Conservation (phyloP, 345 rosid genomes). For the Rhizophora mangle region DNA sequence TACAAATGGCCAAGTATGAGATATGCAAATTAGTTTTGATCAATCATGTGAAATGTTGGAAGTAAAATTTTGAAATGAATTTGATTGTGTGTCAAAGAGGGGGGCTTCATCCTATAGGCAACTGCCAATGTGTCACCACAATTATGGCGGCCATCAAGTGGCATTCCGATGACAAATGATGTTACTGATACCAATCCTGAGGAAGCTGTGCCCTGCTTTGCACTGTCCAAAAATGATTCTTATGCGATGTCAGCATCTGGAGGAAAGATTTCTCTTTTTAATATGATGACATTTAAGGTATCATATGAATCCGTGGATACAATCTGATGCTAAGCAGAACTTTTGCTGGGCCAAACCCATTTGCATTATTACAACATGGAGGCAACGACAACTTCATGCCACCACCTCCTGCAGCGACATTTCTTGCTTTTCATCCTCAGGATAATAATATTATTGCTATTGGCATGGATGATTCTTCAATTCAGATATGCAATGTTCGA, state of each 20-base stretch:
- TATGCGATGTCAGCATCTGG: constrained; percentile 95
- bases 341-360: constrained; percentile 4
- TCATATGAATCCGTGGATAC: constrained; percentile 7
- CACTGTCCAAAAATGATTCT: constrained; percentile 88
- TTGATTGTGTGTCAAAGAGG: constrained; percentile 7
- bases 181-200: constrained; percentile 64
- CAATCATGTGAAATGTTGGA: background rate
- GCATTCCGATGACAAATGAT: too few species aligned
- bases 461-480: constrained; percentile 87
- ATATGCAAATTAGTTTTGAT: constrained; percentile 9
- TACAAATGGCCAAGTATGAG: constrained; percentile 67
- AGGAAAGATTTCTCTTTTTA: constrained; percentile 85
- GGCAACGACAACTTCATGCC: constrained; percentile 96
- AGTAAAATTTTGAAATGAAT: constrained; percentile 7
- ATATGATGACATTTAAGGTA: constrained; percentile 97
- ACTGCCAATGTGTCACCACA: constrained; percentile 72
- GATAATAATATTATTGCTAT: constrained; percentile 90
- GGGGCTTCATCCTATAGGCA: constrained; percentile 49
- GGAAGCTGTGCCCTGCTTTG: constrained; percentile 84
- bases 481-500: constrained; percentile 88
- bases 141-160: constrained; percentile 85
- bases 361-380: constrained; percentile 37
- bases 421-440: constrained; percentile 92
- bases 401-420: constrained; percentile 89
- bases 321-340: background rate